Percentiles rank a stretch among this genome's conserved stretches.
These are phyloP conservation scores for Suhomyces yuchorum DNA, from an alignment of 1,139 yeast genomes.

Conservation along the genomic window DNA sequence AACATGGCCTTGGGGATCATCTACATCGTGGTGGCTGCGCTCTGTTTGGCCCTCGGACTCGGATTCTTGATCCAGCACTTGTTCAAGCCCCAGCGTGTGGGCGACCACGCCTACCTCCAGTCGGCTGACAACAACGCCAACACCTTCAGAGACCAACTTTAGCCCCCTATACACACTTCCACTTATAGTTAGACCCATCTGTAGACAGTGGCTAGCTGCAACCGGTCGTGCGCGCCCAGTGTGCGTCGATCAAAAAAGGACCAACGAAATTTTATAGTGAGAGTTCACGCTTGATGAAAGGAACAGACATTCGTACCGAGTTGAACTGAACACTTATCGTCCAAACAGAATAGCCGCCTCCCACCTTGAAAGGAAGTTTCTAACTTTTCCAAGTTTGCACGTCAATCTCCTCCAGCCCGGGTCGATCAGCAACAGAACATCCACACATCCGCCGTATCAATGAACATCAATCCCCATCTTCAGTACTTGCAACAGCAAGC, in stretches of 20 bases:
- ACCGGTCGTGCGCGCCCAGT: slow-evolving; percentile 9
- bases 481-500: slow-evolving; percentile 45
- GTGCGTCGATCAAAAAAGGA: slow-evolving; percentile 10
- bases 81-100: slow-evolving; percentile 47
- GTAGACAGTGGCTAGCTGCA: background rate
- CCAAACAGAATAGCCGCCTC: background rate
- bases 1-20: slow-evolving; percentile 68
- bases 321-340: background rate
- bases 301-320: background rate
- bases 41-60: slow-evolving; percentile 49
- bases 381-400: background rate
- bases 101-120: slow-evolving; percentile 49
- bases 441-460: background rate
- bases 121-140: slow-evolving; percentile 17
- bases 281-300: slow-evolving; percentile 1
- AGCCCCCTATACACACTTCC: background rate
- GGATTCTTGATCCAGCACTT: slow-evolving; percentile 51
- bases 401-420: background rate
- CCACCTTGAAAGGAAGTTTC: background rate
- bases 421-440: background rate
- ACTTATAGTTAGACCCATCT: background rate
- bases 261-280: slow-evolving; percentile 11
- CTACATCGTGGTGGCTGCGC: slow-evolving; percentile 64
- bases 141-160: slow-evolving; percentile 25
- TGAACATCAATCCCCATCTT: slow-evolving; percentile 46